Base-by-base conservation (phyloP, 73 alveolate genomes). In the Breviolum minutum region DNA sequence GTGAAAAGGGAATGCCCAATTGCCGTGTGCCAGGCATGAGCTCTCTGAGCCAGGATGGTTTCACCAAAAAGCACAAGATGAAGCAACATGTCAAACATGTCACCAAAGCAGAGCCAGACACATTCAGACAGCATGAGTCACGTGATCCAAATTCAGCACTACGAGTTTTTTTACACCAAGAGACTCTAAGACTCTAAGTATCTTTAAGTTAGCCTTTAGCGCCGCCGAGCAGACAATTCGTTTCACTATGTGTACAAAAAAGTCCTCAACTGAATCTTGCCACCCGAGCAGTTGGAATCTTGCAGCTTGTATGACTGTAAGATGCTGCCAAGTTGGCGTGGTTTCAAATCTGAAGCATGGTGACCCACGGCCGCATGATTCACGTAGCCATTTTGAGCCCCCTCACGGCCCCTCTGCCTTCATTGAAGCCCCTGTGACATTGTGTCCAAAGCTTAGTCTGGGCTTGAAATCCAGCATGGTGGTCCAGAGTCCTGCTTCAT, bases 351-450 rank as follows among this genome's bases (percentile, higher is more conserved):
- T 71, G 81, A 71, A 20, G 81, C 81, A 16, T 17, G 74, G 74
- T 16, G 74, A 66, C 16, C 16, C 74, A 16, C 2, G 26, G 54
- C 17, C 54, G 27, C 82, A 24, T 73, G 82, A 73, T 73, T 40
- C 17, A 73, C 13, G 82, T 24, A 73, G 82, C 82, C 82, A 19
- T 73, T 73, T 73, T 24, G 82, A 73, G 82, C 82, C 82, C 54
- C 82, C 82, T 77, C 86, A n/a, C 86, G 86, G 86, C 86, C 86
- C 86, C 12, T 77, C 86, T 29, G 86, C 86, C 86, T 20, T 77
- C 86, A 77, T 77, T 77, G 86, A 77, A 77, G 86, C 12, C 63
- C 62, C 54, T 20, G 86, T 29, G 86, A 77, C 63, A 77, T 77
- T 77, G 61, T 77, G 63, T 24, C 63, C 27, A 40, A 40, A 40